Conservation (phyloP, 2,329 filamentous ascomycete species). For the Colletotrichum sp. region DNA sequence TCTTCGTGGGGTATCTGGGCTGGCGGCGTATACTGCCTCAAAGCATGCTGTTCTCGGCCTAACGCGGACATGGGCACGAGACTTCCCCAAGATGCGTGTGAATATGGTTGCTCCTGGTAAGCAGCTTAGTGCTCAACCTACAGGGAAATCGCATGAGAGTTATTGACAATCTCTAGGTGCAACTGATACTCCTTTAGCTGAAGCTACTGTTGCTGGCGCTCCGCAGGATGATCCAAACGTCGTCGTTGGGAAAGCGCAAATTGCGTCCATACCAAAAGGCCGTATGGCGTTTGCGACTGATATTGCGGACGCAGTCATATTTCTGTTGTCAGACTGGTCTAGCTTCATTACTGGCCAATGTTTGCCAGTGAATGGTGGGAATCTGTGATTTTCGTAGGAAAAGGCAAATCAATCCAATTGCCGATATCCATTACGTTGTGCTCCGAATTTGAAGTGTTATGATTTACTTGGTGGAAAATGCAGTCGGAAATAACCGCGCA, state of each 20-base stretch:
- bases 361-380: not conserved
- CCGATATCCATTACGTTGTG: not conserved
- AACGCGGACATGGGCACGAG: not conserved
- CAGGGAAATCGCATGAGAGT: not conserved
- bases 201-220: not conserved
- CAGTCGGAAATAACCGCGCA: not conserved
- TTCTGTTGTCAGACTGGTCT: not conserved
- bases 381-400: fast-evolving
- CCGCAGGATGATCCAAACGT: not conserved
- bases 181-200: not conserved
- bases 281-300: not conserved
- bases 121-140: not conserved
- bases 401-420: fast-evolving
- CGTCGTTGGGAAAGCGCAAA: not conserved
- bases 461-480: not conserved
- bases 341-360: not conserved
- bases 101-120: not conserved
- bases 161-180: not conserved
- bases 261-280: not conserved
- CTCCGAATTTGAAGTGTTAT: not conserved
- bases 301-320: not conserved
- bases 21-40: not conserved
- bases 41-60: not conserved
- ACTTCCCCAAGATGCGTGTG: not conserved
- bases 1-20: not conserved